A percentile compares a stretch with the other conserved stretches of the same genome.
These are phyloP conservation scores for Acanthamoeba castellanii DNA, from an alignment of 208 protist genomes.

Conservation along the genomic window DNA sequence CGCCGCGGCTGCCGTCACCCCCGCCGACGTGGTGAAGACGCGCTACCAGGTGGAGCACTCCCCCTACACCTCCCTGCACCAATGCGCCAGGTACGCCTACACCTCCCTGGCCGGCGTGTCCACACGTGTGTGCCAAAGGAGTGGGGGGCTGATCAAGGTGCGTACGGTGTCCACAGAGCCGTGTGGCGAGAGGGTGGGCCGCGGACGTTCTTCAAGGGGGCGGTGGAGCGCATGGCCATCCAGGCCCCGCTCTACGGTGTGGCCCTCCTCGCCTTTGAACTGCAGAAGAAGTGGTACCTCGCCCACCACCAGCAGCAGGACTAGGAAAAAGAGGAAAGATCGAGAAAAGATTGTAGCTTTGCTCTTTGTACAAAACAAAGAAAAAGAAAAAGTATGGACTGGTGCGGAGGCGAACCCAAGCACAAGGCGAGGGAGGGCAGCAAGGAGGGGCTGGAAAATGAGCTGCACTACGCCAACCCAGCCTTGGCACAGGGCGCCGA, in stretches of 20 bases:
- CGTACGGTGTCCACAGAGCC: too few relatives aligned
- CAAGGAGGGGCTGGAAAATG: too few relatives aligned
- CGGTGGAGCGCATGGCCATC: not conserved
- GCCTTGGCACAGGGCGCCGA: too few relatives aligned
- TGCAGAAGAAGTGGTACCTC: slow-evolving; percentile 20
- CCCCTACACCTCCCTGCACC: not conserved
- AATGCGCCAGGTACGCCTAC: not conserved
- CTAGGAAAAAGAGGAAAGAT: too few relatives aligned
- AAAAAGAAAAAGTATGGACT: too few relatives aligned
- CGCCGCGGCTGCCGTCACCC: slow-evolving; percentile 82
- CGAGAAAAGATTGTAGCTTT: too few relatives aligned
- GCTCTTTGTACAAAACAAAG: too few relatives aligned
- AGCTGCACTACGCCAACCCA: too few relatives aligned
- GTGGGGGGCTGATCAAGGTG: not conserved
- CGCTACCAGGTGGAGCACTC: slow-evolving; percentile 28
- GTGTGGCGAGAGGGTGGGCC: not conserved
- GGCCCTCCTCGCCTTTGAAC: not conserved
- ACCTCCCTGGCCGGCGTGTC: not conserved
- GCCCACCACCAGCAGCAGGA: too few relatives aligned
- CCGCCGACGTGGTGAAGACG: slow-evolving; percentile 89
- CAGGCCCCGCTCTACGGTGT: not conserved
- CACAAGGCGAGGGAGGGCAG: too few relatives aligned
- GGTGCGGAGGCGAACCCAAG: too few relatives aligned
- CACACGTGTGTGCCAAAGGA: slow-evolving; percentile 74
- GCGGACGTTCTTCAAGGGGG: not conserved